Conservation (phyloP, 1,284 basidiomycete genomes). For the Microbotryomycetes sp. region DNA sequence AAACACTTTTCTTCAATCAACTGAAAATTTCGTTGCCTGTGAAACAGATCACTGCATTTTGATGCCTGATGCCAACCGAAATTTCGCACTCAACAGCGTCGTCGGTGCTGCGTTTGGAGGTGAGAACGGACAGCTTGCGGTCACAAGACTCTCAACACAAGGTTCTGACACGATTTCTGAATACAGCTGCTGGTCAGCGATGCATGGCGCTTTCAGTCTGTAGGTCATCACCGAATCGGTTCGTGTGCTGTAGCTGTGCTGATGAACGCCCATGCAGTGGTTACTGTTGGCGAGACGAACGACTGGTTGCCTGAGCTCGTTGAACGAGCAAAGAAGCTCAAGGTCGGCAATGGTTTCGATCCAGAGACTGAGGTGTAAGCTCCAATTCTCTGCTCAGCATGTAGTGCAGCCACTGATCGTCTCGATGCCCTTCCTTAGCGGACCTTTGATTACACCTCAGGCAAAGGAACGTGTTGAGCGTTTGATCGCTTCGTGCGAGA, state of each 20-base stretch:
- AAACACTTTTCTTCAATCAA: not conserved
- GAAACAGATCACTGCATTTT: constrained; percentile 68
- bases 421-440: constrained; percentile 49
- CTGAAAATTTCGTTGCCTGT: not conserved
- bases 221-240: constrained; percentile 42
- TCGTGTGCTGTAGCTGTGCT: not conserved
- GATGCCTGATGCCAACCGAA: constrained; percentile 96
- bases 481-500: constrained; percentile 71
- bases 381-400: not conserved
- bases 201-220: constrained; percentile 93
- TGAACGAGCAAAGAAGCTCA: constrained; percentile 72
- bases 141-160: not conserved
- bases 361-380: constrained; percentile 73
- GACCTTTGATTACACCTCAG: constrained; percentile 85
- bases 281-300: constrained; percentile 77
- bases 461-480: constrained; percentile 72
- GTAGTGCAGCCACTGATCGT: not conserved
- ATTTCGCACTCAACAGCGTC: constrained; percentile 85
- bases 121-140: constrained; percentile 41
- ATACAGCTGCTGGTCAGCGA: constrained; percentile 81
- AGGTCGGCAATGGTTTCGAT: constrained; percentile 87
- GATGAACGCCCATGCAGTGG: constrained; percentile 46
- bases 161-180: not conserved
- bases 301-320: constrained; percentile 81
- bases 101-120: constrained; percentile 92